These are phyloP conservation scores for Haplosporangium gracile DNA, from an alignment of 192 early-diverging fungal genomes.

Conservation along the genomic window DNA sequence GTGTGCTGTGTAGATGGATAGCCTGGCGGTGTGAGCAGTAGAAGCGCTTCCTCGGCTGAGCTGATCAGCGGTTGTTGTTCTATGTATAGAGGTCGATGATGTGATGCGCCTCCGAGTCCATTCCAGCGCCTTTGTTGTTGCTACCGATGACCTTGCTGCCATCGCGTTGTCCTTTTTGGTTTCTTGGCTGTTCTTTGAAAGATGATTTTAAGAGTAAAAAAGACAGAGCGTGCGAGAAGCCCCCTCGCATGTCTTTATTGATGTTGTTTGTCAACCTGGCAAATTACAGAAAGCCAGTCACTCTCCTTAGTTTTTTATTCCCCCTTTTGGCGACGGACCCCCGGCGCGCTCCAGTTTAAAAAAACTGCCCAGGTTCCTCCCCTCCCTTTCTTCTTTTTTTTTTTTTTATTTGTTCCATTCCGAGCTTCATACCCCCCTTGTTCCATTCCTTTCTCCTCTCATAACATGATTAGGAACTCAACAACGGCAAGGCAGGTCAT, in stretches of 20 bases:
- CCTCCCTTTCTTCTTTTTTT: neutral
- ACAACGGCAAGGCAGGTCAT: constrained; percentile 18
- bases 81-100: neutral
- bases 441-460: neutral
- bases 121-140: neutral
- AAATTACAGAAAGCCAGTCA: too few species aligned
- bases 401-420: neutral
- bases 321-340: too few species aligned
- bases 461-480: constrained; percentile 20
- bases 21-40: neutral
- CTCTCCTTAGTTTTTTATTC: too few species aligned
- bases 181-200: neutral
- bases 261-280: too few species aligned
- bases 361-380: too few species aligned
- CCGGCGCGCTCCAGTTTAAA: too few species aligned
- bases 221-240: neutral
- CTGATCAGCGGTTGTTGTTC: neutral
- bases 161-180: neutral
- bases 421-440: neutral
- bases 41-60: neutral
- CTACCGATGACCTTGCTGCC: neutral
- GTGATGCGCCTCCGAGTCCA: neutral
- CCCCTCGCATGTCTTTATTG: too few species aligned
- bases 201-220: neutral
- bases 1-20: neutral